phyloP scores from a whole-genome alignment of 179 eudicot genomes.

The Beta corolliflora region DNA sequence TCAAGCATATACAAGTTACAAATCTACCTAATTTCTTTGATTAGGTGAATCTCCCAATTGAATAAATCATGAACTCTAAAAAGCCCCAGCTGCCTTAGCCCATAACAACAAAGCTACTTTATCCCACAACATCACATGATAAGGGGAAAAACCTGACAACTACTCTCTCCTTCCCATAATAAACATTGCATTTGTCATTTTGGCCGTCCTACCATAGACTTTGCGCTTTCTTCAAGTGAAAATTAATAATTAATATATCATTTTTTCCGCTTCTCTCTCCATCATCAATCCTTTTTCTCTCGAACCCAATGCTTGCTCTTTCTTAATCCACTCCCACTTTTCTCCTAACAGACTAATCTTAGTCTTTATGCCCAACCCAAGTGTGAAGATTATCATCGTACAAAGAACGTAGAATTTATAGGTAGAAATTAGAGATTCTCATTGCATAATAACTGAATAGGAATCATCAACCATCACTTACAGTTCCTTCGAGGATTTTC shows the following conservation, averaged over 20 bases:
- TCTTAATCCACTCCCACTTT: neutral
- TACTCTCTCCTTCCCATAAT: neutral
- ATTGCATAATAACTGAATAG: slow-evolving; percentile 7
- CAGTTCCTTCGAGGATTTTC: slow-evolving; percentile 86
- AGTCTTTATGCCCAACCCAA: neutral
- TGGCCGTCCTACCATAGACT: neutral
- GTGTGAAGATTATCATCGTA: neutral
- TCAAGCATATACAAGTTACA: no score
- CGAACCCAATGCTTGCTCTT: neutral
- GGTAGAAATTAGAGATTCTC: slow-evolving; percentile 12
- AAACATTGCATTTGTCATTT: no score
- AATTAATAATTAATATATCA: neutral
- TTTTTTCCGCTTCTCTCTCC: neutral
- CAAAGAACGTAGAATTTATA: neutral
- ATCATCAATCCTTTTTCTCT: neutral
- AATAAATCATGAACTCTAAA: no score
- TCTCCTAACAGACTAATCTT: neutral
- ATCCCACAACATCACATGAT: neutral
- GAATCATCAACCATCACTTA: slow-evolving; percentile 23
- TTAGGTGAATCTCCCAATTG: no score
- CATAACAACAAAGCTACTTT: neutral
- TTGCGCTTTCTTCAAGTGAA: neutral
- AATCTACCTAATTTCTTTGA: no score
- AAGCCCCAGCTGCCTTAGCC: neutral
- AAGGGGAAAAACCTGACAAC: neutral